phyloP scores from a whole-genome alignment of 202 grass and related monocot genomes.

The Hordeum pubiflorum region DNA sequence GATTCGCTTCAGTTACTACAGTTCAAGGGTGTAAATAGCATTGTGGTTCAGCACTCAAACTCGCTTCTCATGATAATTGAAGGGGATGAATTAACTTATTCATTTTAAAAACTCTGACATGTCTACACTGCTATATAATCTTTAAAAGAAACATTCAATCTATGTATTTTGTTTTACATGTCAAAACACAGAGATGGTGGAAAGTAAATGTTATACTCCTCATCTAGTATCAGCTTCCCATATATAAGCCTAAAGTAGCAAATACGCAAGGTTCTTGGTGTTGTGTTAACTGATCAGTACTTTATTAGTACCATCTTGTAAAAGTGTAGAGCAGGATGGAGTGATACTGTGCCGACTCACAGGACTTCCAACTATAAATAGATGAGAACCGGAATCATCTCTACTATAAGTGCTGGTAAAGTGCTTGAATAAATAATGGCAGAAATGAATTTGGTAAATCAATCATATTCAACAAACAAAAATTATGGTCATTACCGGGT shows the following conservation, averaged over 20 bases:
- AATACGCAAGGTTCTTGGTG: background rate
- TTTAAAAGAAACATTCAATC: background rate
- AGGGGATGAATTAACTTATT: background rate
- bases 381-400: conserved; percentile 1
- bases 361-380: conserved; percentile 6
- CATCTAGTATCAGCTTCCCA: background rate
- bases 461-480: conserved; percentile 5
- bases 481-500: conserved; percentile 53
- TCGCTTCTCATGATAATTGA: background rate
- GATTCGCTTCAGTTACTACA: too few relatives aligned
- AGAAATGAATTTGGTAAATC: background rate
- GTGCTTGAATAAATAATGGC: background rate
- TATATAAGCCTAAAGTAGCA: background rate
- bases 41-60: background rate
- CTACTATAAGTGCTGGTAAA: background rate
- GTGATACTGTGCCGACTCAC: background rate
- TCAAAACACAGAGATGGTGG: background rate
- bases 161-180: background rate
- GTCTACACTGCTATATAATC: background rate
- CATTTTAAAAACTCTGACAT: background rate
- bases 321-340: background rate
- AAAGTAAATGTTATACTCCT: background rate
- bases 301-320: background rate
- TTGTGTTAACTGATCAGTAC: background rate
- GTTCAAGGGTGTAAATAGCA: too few relatives aligned